Evolutionary conservation across 2,329 filamentous ascomycete species (phyloP).

Genomic region (Didymella segeticola): DNA sequence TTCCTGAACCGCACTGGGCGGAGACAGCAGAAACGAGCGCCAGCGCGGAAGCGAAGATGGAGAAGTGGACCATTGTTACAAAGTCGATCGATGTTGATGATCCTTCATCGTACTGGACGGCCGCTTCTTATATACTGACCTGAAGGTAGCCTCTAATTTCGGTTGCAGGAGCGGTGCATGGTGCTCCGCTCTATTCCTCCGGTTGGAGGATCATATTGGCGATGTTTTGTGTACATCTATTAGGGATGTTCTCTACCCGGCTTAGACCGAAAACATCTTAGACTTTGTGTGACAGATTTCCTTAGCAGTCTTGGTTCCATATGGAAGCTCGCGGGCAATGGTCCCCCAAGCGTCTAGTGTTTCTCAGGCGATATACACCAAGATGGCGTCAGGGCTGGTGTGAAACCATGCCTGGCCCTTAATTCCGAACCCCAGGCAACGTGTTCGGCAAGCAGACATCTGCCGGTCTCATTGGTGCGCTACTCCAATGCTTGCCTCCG

Average conservation of each 20-base stretch:
- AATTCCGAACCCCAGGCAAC: background rate
- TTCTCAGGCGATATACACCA: background rate
- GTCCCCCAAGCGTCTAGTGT: conserved; percentile 3
- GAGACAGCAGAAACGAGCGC: conserved; percentile 49
- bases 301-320: conserved; percentile 13
- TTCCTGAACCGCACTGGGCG: conserved; percentile 59
- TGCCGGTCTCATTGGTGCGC: conserved; percentile 13
- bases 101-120: background rate
- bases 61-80: conserved; percentile 46
- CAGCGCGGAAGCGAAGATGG: conserved; percentile 51
- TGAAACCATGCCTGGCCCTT: conserved; percentile 12
- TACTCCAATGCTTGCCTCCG: conserved; percentile 7
- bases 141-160: background rate
- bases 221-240: conserved; percentile 8
- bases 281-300: conserved; percentile 1
- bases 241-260: background rate
- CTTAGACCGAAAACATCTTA: background rate
- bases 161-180: background rate
- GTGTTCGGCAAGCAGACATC: background rate
- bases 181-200: background rate
- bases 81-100: background rate
- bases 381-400: conserved; percentile 2
- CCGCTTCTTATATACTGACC: conserved; percentile 2
- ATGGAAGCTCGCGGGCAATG: background rate
- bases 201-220: conserved; percentile 12